A percentile compares a stretch with the other conserved stretches of the same genome.
Evolutionary conservation across 2,329 filamentous ascomycete genomes (phyloP).

Genomic region (Diplodia corticola): DNA sequence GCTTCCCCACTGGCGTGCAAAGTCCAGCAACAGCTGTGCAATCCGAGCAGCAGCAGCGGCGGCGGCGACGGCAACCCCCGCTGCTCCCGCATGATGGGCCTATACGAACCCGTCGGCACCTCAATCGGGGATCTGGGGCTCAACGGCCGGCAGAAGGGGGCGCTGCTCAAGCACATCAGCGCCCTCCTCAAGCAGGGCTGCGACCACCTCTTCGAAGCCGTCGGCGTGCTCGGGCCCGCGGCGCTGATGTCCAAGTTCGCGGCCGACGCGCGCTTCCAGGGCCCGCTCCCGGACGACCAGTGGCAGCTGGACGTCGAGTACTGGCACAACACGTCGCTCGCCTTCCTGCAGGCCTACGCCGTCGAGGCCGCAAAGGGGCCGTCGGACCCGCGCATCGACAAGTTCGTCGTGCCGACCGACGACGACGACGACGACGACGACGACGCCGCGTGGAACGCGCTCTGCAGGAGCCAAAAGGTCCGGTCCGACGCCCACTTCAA

Average conservation of each 20-base stretch:
- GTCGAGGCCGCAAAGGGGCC: no score
- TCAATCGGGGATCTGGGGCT: no score
- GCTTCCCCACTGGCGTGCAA: slow-evolving; percentile 23
- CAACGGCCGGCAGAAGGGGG: background rate
- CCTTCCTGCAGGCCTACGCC: no score
- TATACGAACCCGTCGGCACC: no score
- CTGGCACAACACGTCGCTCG: no score
- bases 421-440: no score
- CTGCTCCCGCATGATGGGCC: background rate
- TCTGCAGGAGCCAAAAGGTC: no score
- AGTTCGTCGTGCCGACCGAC: no score
- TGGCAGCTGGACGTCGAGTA: slow-evolving; percentile 3
- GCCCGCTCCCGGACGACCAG: slow-evolving; percentile 21
- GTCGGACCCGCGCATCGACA: no score
- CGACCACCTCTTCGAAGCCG: background rate
- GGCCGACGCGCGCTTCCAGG: background rate
- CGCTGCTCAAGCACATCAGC: background rate
- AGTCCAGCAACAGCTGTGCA: slow-evolving; percentile 21
- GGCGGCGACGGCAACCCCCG: no score
- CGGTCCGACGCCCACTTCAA: no score
- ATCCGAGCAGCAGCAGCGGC: background rate
- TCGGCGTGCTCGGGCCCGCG: background rate
- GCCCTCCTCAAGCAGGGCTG: background rate
- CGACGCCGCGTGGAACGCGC: no score
- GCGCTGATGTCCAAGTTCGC: slow-evolving; percentile 14